Evolutionary conservation across 1,284 basidiomycete genomes (phyloP).

Genomic region (Pterula multifida): DNA sequence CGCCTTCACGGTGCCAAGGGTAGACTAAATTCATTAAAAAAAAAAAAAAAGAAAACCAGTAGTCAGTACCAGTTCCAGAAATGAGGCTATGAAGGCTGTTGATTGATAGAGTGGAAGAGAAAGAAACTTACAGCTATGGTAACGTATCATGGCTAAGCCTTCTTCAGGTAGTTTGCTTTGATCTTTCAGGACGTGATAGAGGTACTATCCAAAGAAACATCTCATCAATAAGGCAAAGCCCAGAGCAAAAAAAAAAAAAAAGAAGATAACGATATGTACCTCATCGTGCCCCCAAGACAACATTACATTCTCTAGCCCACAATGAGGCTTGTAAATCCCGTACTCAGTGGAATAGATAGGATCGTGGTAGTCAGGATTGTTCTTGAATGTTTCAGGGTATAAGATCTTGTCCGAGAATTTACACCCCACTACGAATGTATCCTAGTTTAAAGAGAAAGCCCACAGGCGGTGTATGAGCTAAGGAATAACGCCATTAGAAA

Average conservation of each 20-base stretch:
- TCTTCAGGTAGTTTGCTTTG: conserved; percentile 74
- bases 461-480: conserved; percentile 7
- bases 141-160: conserved; percentile 84
- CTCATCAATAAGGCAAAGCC: conserved; percentile 9
- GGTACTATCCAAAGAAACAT: conserved; percentile 34
- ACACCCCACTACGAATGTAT: conserved; percentile 84
- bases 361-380: conserved; percentile 68
- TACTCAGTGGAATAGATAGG: conserved; percentile 66
- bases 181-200: conserved; percentile 67
- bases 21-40: too few relatives aligned
- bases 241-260: conserved; percentile 5
- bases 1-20: conserved; percentile 79
- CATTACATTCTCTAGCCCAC: conserved; percentile 87
- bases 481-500: conserved; percentile 1
- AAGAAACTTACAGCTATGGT: conserved; percentile 51
- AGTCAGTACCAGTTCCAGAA: too few relatives aligned
- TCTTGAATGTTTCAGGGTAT: conserved; percentile 75
- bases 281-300: conserved; percentile 88
- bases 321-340: conserved; percentile 77
- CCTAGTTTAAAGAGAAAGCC: conserved; percentile 28
- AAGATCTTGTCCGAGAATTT: conserved; percentile 76
- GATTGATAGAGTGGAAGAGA: background rate
- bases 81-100: too few relatives aligned
- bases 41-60: background rate
- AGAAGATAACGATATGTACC: conserved; percentile 24